Base-by-base conservation (phyloP, 345 rosid genomes). In the Aquilaria malaccensis region DNA sequence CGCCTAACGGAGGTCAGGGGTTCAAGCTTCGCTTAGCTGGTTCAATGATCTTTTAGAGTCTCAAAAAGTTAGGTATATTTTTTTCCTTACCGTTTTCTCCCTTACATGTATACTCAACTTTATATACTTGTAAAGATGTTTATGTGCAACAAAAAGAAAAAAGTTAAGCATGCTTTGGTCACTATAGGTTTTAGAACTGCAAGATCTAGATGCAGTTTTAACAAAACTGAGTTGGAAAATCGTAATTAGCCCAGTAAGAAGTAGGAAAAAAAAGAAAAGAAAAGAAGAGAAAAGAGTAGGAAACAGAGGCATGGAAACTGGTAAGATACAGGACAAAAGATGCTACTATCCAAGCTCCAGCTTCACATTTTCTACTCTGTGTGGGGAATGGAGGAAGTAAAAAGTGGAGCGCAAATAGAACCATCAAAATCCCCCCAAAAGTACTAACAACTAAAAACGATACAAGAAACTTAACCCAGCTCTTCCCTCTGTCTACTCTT, bases 371-470 rank as follows among this genome's bases (percentile, higher is more conserved):
- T 37, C 5, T 37, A 37, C 9, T 56, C 6, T 45, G 37, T 12
- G 14, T 5, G 51, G 51, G 30, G 15, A 57, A 4, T 13, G 13
- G 11, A 7, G 15, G 45, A 52, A 30, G 3, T 47, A 31, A 65
- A 69, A 70, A 73, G 65, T 77, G 95, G 84, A 83, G 89, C 84
- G 74, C 79, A 69, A 68, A 74, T 82, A 87, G 89, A 87, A 68
- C 89, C 76, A 77, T 74, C 65, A 56, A 57, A 29, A 56, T 49
- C 50, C 43, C 43, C 7, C 69, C 73, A 56, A 59, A 63, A 51
- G 50, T 58, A 49, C 13, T 10, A 66, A 67, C 65, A 56, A 15
- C 3, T 15, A 30, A 57, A 30, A 2, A 50, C 55, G 13, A 37
- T 9, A 30, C 30, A 52, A 32, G 52, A 52, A 37, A 37, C 43